Evolutionary conservation across 1,139 yeast genomes (phyloP).

Genomic region (Schizosaccharomyces versatilis): DNA sequence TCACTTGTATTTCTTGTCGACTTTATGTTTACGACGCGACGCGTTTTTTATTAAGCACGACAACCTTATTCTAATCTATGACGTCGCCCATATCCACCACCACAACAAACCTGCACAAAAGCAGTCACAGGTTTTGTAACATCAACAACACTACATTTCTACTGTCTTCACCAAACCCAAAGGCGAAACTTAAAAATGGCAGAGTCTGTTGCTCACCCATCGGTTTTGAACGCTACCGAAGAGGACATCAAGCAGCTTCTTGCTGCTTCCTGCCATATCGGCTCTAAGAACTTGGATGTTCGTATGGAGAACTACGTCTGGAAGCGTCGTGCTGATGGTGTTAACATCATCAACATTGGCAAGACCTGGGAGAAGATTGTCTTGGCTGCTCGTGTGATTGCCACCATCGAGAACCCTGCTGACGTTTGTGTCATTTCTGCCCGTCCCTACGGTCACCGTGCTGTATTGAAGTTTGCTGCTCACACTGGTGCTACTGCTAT

Average conservation of each 20-base stretch:
- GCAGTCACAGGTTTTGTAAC: neutral
- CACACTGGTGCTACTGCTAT: slow-evolving; percentile 99
- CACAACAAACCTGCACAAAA: neutral
- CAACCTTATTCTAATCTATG: too few relatives aligned
- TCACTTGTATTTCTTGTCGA: too few relatives aligned
- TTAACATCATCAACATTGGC: slow-evolving; percentile 91
- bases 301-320: slow-evolving; percentile 98
- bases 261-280: slow-evolving; percentile 99
- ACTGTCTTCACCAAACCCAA: neutral
- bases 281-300: slow-evolving; percentile 98
- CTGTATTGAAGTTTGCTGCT: slow-evolving; percentile 96
- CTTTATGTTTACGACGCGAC: too few relatives aligned
- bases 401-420: slow-evolving; percentile 95
- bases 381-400: slow-evolving; percentile 98
- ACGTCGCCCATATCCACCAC: too few relatives aligned
- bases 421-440: slow-evolving; percentile 98
- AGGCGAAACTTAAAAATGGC: slow-evolving; percentile 1
- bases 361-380: slow-evolving; percentile 93
- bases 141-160: neutral
- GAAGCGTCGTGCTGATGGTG: slow-evolving; percentile 99
- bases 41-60: too few relatives aligned
- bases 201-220: slow-evolving; percentile 2
- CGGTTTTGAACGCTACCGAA: slow-evolving; percentile 2
- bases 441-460: slow-evolving; percentile 99
- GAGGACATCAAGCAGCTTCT: slow-evolving; percentile 63